Conservation (phyloP, 1,139 yeast species). For the Pneumocystis sp. region DNA sequence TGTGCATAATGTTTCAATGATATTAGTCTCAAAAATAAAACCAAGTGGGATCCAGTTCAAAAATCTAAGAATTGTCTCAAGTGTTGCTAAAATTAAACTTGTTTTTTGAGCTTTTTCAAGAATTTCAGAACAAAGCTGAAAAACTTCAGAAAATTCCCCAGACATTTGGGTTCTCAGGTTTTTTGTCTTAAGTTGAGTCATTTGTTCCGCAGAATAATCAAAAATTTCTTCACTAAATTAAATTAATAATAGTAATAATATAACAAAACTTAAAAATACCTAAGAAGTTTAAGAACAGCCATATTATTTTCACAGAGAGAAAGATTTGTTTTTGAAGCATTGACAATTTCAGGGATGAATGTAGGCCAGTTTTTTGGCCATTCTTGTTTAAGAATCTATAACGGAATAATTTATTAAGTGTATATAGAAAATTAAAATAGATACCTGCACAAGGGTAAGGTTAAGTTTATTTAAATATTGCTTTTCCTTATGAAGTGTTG, state of each 20-base stretch:
- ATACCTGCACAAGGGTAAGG: constrained; percentile 53
- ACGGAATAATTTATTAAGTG: not conserved
- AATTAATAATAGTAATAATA: not conserved
- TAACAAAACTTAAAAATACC: not conserved
- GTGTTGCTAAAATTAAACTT: constrained; percentile 68
- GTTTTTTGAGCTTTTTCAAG: constrained; percentile 77
- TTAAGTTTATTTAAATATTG: constrained; percentile 87
- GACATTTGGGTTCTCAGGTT: constrained; percentile 70
- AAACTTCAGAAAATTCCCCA: constrained; percentile 83
- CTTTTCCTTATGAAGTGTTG: constrained; percentile 56
- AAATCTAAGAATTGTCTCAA: constrained; percentile 68
- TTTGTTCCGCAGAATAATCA: constrained; percentile 84
- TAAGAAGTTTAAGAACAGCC: constrained; percentile 68
- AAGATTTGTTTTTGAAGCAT: constrained; percentile 67
- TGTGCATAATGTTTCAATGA: constrained; percentile 53
- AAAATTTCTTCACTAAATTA: constrained; percentile 72
- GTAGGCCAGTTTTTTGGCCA: constrained; percentile 99
- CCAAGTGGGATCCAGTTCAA: constrained; percentile 89
- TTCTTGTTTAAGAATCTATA: constrained; percentile 81
- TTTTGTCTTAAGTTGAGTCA: constrained; percentile 89
- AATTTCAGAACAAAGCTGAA: constrained; percentile 82
- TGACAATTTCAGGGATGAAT: constrained; percentile 83
- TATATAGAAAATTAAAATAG: not conserved
- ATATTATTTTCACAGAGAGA: constrained; percentile 96
- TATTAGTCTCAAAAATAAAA: constrained; percentile 75